Conservation (phyloP, 139 green algal genomes). For the Tetraselmis striata region DNA sequence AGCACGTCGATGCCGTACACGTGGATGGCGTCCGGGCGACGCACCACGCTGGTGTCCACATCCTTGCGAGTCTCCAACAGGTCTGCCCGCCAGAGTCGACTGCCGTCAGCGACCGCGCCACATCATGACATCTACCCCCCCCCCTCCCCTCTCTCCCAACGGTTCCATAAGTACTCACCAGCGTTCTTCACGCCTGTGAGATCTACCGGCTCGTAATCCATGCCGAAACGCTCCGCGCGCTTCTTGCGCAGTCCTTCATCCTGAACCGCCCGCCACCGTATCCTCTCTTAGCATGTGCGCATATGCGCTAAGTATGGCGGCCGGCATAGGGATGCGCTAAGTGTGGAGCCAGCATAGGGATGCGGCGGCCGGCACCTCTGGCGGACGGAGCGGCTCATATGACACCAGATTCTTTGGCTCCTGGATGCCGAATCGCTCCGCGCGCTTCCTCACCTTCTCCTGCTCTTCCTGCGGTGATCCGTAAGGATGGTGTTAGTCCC, state of each 20-base stretch:
- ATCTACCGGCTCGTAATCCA: slow-evolving; percentile 42
- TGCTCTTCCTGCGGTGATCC: slow-evolving; percentile 52
- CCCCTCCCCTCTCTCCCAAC: not conserved
- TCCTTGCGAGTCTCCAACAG: slow-evolving; percentile 51
- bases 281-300: too few relatives aligned
- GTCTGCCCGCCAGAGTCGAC: slow-evolving; percentile 35
- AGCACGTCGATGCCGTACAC: slow-evolving; percentile 86
- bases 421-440: slow-evolving; percentile 37
- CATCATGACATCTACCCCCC: not conserved
- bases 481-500: not conserved
- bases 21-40: slow-evolving; percentile 56
- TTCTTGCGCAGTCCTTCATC: slow-evolving; percentile 40
- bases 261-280: slow-evolving; percentile 16
- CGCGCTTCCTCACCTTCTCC: slow-evolving; percentile 44
- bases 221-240: slow-evolving; percentile 60
- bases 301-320: too few relatives aligned
- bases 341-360: not conserved
- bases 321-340: slow-evolving; percentile 2
- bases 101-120: not conserved
- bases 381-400: slow-evolving; percentile 20
- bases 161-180: slow-evolving; percentile 21
- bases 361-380: not conserved
- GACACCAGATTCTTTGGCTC: not conserved
- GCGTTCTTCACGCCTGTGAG: slow-evolving; percentile 55
- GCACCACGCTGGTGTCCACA: slow-evolving; percentile 22